Evolutionary conservation across 371 early-diverging fungal species (phyloP).

Genomic region (Mycotypha africana): DNA sequence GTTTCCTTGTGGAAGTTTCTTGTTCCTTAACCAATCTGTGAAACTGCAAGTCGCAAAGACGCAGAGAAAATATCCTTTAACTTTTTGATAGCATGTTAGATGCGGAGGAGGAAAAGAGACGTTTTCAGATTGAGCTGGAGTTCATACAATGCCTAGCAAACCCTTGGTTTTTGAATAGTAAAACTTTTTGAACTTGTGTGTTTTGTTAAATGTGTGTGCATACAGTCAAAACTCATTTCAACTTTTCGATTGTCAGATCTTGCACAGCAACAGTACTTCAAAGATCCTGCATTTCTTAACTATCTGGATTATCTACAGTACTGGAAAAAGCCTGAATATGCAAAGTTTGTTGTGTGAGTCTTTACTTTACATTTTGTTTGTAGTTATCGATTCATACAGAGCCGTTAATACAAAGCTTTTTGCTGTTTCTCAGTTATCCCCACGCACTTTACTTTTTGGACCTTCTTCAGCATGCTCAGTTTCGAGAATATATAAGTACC

Average conservation of each 20-base stretch:
- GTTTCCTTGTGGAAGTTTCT: no score
- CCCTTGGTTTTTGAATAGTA: constrained; percentile 88
- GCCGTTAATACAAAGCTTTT: no score
- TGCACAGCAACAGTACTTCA: constrained; percentile 84
- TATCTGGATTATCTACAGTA: constrained; percentile 89
- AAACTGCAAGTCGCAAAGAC: no score
- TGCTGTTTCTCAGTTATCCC: constrained; percentile 62
- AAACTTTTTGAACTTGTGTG: neutral
- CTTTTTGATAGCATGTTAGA: no score
- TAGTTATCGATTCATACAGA: neutral
- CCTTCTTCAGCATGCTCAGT: constrained; percentile 72
- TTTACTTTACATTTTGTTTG: no score
- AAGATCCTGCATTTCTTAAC: constrained; percentile 75
- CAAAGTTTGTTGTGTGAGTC: constrained; percentile 82
- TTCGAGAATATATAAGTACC: constrained; percentile 71
- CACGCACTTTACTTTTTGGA: constrained; percentile 83
- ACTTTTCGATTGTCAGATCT: constrained; percentile 51
- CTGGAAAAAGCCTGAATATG: constrained; percentile 87
- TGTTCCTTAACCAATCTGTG: no score
- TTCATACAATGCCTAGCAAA: constrained; percentile 94
- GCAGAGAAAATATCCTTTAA: no score
- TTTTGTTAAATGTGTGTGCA: neutral
- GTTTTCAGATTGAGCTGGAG: constrained; percentile 91
- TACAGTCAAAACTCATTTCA: neutral
- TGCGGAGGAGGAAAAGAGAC: constrained; percentile 43